Evolutionary conservation across 2,329 filamentous ascomycete genomes (phyloP).

Genomic region (Diaporthe citri): DNA sequence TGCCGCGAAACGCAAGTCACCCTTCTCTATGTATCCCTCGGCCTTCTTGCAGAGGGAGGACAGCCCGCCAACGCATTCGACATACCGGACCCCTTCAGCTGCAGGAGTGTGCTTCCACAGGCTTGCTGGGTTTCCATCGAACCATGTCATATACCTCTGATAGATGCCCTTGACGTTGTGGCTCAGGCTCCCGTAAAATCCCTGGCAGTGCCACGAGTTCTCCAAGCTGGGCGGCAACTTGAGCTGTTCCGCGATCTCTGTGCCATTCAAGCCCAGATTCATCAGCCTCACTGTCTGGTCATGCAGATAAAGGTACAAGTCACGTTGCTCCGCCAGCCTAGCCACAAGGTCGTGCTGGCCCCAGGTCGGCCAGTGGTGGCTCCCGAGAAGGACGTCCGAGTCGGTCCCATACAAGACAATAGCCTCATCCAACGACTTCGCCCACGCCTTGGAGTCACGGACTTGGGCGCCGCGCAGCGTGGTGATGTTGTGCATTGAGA

Average conservation of each 20-base stretch:
- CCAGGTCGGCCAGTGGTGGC: slow-evolving; percentile 59
- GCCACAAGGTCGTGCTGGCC: slow-evolving; percentile 45
- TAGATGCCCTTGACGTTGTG: slow-evolving; percentile 56
- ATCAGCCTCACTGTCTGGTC: slow-evolving; percentile 55
- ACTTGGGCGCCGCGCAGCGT: slow-evolving; percentile 57
- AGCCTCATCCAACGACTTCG: slow-evolving; percentile 53
- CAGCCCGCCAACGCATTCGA: slow-evolving; percentile 53
- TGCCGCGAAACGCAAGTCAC: slow-evolving; percentile 54
- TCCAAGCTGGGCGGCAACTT: slow-evolving; percentile 49
- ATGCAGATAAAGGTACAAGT: slow-evolving; percentile 55
- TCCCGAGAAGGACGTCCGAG: slow-evolving; percentile 52
- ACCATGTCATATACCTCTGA: slow-evolving; percentile 48
- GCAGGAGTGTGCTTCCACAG: slow-evolving; percentile 53
- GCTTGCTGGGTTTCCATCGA: slow-evolving; percentile 47
- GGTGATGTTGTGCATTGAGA: slow-evolving; percentile 56
- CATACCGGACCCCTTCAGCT: slow-evolving; percentile 51
- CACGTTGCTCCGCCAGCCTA: slow-evolving; percentile 52
- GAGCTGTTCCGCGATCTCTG: slow-evolving; percentile 56
- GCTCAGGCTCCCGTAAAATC: slow-evolving; percentile 53
- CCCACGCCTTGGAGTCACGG: slow-evolving; percentile 56
- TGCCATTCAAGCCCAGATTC: slow-evolving; percentile 52
- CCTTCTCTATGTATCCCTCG: slow-evolving; percentile 45
- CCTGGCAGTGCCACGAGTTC: slow-evolving; percentile 48
- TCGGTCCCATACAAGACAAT: slow-evolving; percentile 50
- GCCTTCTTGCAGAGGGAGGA: slow-evolving; percentile 49